These are phyloP conservation scores for Pichia sp. DNA, from an alignment of 1,139 yeast genomes.

Conservation along the genomic window DNA sequence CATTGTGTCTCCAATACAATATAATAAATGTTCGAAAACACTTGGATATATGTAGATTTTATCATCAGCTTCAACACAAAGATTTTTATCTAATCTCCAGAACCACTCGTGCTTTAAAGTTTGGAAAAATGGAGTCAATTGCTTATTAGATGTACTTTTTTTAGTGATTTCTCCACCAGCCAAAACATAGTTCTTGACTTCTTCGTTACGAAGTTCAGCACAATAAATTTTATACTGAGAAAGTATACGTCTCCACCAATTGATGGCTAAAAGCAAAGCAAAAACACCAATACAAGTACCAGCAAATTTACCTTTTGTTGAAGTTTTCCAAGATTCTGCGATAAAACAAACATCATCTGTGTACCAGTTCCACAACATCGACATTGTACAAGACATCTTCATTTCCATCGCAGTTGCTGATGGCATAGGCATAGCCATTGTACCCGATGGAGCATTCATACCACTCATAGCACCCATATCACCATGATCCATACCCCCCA, in stretches of 20 bases:
- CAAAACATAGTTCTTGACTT: constrained; percentile 8
- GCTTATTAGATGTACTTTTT: constrained; percentile 1
- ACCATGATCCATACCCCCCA: background rate
- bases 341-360: constrained; percentile 58
- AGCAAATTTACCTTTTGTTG: constrained; percentile 51
- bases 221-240: constrained; percentile 45
- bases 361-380: constrained; percentile 51
- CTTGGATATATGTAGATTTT: constrained; percentile 31
- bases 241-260: constrained; percentile 48
- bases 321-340: constrained; percentile 57
- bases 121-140: constrained; percentile 27
- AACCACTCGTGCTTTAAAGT: constrained; percentile 39
- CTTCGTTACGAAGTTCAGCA: constrained; percentile 19
- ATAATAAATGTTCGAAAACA: constrained; percentile 42
- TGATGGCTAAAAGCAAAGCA: constrained; percentile 45
- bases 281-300: constrained; percentile 65
- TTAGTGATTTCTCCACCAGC: constrained; percentile 4
- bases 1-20: constrained; percentile 42
- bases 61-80: constrained; percentile 14
- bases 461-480: too few species aligned
- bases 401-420: constrained; percentile 4
- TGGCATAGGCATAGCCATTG: background rate
- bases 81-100: constrained; percentile 19
- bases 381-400: constrained; percentile 15
- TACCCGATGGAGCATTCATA: too few species aligned